These are phyloP conservation scores for Teratosphaeria gauchensis DNA, from an alignment of 2,329 filamentous ascomycete species.

Conservation along the genomic window DNA sequence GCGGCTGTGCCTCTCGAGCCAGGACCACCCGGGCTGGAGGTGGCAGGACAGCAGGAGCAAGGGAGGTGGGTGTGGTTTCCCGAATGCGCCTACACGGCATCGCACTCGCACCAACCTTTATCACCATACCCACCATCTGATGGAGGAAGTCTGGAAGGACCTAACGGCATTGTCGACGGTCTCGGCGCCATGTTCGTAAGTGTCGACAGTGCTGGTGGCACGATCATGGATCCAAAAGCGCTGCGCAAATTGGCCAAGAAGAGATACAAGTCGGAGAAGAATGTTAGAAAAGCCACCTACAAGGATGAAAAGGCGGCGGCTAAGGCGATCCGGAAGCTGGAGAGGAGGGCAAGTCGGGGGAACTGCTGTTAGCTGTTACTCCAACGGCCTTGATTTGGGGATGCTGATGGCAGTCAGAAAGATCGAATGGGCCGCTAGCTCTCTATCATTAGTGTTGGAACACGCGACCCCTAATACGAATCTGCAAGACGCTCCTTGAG, in stretches of 20 bases:
- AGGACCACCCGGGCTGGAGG: not conserved
- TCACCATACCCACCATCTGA: not conserved
- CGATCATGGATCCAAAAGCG: not conserved
- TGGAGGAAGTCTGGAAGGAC: not conserved
- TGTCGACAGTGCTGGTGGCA: not conserved
- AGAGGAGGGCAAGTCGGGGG: not conserved
- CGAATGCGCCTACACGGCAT: not conserved
- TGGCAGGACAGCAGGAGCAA: not conserved
- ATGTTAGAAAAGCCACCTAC: not conserved
- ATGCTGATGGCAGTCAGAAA: not conserved
- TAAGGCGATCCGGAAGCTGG: not conserved
- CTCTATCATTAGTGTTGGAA: not conserved
- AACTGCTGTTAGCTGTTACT: not conserved
- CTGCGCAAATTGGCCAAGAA: not conserved
- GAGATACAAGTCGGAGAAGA: not conserved
- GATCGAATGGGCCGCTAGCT: not conserved
- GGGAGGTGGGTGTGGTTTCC: not conserved
- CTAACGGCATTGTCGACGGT: not conserved
- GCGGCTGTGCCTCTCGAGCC: not conserved
- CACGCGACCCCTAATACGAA: not conserved
- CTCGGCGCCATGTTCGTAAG: not conserved
- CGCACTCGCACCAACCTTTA: not conserved
- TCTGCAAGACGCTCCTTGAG: not conserved
- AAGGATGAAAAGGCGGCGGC: not conserved
- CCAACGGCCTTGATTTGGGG: not conserved